Base-by-base conservation (phyloP, 495 filamentous ascomycete species). In the Aspergillus homomorphus region DNA sequence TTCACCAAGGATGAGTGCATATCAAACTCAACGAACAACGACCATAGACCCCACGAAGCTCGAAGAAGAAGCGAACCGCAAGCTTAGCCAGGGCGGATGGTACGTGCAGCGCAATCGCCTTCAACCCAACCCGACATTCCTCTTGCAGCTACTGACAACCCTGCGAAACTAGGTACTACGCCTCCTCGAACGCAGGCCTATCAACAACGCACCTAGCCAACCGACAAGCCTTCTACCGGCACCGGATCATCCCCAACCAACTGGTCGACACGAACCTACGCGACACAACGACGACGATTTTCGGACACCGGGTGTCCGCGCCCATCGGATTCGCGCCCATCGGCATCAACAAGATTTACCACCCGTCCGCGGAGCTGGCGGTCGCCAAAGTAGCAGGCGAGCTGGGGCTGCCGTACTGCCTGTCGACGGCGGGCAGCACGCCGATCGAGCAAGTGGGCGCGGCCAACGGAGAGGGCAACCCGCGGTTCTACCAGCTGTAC, bases 201-300 rank as follows among this genome's bases (percentile, higher is more conserved):
- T 88, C 85, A 8, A 77, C 74, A 57, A 89, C 86, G 16, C 85
- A 89, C 66, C 76, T 84, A 1, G 82, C 82, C 14, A 89, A 88
- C 68, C 79, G 86, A 2, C 81, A 87, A 66, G 79, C 87, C 59
- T 89, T 89, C 78, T 87, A 80, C 74, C 80, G 84, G 1, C 86
- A 87, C 71, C 77, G 82, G 41, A 83, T 89, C 65, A 80, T 88
- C 56, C 86, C 85, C 3, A 77, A 77, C 20, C 80, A 79, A 67
- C 77, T 88, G 6, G 79, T 87, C 57, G 83, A 87, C 69, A 88
- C 84, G 0, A 83, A 79, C 60, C 60, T 58, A 18, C 78, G 84
- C 8, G 84, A 87, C 64, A 88, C 81, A 2, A 66, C 63, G 3
- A 82, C 83, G 26, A 68, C 66, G 12, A 84, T 89, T 57, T 89